phyloP scores from a whole-genome alignment of 371 early-diverging fungal species.

The Rhizopus sp. region DNA sequence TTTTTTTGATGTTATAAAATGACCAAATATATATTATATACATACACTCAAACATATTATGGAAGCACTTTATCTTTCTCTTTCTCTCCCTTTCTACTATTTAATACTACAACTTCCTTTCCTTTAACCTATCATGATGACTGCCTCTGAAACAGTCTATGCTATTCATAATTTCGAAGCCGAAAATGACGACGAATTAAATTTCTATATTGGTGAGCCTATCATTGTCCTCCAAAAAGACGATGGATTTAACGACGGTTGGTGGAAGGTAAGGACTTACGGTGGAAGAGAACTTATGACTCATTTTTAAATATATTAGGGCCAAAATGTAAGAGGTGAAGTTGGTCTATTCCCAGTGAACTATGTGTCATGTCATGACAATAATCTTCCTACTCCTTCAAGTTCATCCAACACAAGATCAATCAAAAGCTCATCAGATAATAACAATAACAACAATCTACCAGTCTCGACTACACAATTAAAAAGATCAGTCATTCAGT shows the following conservation, averaged over 20 bases:
- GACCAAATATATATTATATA: neutral
- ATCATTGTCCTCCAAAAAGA: conserved; percentile 78
- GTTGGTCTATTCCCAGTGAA: conserved; percentile 74
- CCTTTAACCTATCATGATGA: conserved; percentile 20
- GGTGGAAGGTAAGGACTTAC: conserved; percentile 74
- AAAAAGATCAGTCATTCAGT: conserved; percentile 8
- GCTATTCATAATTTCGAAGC: conserved; percentile 69
- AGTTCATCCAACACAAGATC: neutral
- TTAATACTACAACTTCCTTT: neutral
- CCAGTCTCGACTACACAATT: neutral
- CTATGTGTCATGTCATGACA: conserved; percentile 30
- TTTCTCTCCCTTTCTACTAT: neutral
- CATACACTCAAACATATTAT: no score
- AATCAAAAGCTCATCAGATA: no score
- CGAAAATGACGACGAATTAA: conserved; percentile 79
- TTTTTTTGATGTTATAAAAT: neutral
- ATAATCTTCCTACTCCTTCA: neutral
- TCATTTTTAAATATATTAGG: conserved; percentile 13
- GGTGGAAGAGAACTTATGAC: neutral
- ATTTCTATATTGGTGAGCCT: conserved; percentile 70
- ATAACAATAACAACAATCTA: neutral
- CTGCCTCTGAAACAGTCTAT: conserved; percentile 58
- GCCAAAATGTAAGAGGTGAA: conserved; percentile 55
- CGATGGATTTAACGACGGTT: conserved; percentile 80
- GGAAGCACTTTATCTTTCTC: neutral